phyloP scores from a whole-genome alignment of 768 basidiomycete species.

The Auriscalpium microsporum region DNA sequence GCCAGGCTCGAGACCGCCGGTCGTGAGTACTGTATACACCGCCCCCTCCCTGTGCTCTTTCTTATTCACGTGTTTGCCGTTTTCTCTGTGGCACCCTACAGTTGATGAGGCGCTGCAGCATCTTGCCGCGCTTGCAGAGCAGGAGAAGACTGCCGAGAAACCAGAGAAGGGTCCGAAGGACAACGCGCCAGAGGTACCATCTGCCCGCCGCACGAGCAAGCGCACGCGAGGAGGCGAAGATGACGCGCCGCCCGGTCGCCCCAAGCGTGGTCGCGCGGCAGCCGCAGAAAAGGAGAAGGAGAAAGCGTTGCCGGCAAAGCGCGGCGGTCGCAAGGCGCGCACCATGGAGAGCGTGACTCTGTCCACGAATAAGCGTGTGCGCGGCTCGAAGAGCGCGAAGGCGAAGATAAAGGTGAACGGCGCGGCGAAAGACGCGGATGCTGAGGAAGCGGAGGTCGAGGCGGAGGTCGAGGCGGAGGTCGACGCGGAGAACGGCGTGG shows the following conservation, averaged over 20 bases:
- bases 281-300: background rate
- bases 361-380: background rate
- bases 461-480: background rate
- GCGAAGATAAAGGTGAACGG: slow-evolving; percentile 3
- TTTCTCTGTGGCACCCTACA: background rate
- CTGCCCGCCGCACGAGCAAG: slow-evolving; percentile 8
- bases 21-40: slow-evolving; percentile 17
- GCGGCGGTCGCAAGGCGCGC: slow-evolving; percentile 9
- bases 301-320: slow-evolving; percentile 4
- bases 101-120: slow-evolving; percentile 13
- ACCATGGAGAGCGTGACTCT: slow-evolving; percentile 4
- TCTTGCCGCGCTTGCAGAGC: slow-evolving; percentile 10
- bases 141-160: background rate
- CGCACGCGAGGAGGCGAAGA: slow-evolving; percentile 7
- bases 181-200: background rate
- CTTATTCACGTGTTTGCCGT: background rate
- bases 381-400: background rate
- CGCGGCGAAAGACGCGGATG: slow-evolving; percentile 5
- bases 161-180: background rate
- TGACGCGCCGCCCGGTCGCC: background rate
- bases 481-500: slow-evolving; percentile 8
- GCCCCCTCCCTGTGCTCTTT: background rate
- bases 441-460: slow-evolving; percentile 2
- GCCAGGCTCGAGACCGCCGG: slow-evolving; percentile 15
- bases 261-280: background rate